Evolutionary conservation across 2,329 filamentous ascomycete species (phyloP).

Genomic region (Clonostachys chloroleuca): DNA sequence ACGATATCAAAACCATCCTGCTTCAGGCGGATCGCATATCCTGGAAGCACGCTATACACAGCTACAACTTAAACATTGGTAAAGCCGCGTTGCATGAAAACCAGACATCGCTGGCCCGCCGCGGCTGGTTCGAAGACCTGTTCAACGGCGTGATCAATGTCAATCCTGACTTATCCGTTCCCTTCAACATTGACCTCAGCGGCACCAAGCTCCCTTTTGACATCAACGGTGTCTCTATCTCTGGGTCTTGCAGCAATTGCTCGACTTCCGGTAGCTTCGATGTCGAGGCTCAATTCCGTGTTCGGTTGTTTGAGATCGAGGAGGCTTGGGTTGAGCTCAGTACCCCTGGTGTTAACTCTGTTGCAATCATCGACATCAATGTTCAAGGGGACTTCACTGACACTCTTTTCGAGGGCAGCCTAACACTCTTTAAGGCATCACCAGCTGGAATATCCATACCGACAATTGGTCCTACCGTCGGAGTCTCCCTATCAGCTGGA

Average conservation of each 20-base stretch:
- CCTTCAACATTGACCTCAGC: neutral
- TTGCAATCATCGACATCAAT: neutral
- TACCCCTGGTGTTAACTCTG: neutral
- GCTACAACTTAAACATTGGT: slow-evolving; percentile 1
- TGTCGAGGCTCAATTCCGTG: slow-evolving; percentile 1
- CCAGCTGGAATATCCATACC: slow-evolving; percentile 1
- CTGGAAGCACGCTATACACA: slow-evolving; percentile 1
- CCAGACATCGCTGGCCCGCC: neutral
- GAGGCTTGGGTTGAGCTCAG: neutral
- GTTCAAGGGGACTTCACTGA: neutral
- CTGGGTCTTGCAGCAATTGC: neutral
- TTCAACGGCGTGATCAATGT: neutral
- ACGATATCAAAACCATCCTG: neutral
- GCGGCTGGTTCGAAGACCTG: neutral
- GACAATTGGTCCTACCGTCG: slow-evolving; percentile 1
- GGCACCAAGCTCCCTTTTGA: neutral
- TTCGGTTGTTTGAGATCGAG: neutral
- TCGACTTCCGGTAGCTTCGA: neutral
- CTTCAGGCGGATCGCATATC: neutral
- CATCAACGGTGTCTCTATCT: neutral
- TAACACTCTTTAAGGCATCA: neutral
- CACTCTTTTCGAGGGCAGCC: neutral
- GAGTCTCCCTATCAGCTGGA: neutral
- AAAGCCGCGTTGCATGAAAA: neutral
- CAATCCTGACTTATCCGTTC: neutral